A percentile compares a stretch with the other conserved stretches of the same genome.
Evolutionary conservation across 2,329 filamentous ascomycete species (phyloP).

Genomic region (Pseudocercospora cruenta): DNA sequence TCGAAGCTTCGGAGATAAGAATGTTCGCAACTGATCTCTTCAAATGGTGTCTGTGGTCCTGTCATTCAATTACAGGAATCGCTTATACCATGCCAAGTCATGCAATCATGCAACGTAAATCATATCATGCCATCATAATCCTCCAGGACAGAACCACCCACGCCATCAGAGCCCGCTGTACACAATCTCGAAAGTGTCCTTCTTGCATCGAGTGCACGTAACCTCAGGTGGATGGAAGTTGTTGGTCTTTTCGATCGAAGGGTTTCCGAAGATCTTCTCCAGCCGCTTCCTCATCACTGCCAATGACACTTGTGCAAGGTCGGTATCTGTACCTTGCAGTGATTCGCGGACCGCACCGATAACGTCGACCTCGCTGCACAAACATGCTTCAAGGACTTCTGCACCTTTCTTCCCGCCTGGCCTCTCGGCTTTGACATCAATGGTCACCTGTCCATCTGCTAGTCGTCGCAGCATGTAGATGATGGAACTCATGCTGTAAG

Average conservation of each 20-base stretch:
- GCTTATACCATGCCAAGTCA: neutral
- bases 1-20: neutral
- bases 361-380: conserved; percentile 20
- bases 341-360: conserved; percentile 6
- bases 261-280: conserved; percentile 15
- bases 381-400: conserved; percentile 11
- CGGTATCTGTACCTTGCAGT: conserved; percentile 1
- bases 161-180: conserved; percentile 21
- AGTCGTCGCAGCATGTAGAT: conserved; percentile 17
- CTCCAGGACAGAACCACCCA: neutral
- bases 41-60: neutral
- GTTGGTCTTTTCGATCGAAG: conserved; percentile 8
- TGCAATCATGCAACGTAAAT: conserved; percentile 2
- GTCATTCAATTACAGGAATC: neutral
- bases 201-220: conserved; percentile 19
- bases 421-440: conserved; percentile 19
- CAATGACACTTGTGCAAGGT: conserved; percentile 19
- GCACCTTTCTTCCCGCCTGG: conserved; percentile 10
- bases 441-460: conserved; percentile 10
- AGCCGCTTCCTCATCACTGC: conserved; percentile 18
- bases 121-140: neutral
- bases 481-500: conserved; percentile 8
- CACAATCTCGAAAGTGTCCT: conserved; percentile 22
- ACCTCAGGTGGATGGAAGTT: conserved; percentile 6
- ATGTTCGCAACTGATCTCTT: neutral